Base-by-base conservation (phyloP, 495 filamentous ascomycete species). In the Annulohypoxylon stygium region DNA sequence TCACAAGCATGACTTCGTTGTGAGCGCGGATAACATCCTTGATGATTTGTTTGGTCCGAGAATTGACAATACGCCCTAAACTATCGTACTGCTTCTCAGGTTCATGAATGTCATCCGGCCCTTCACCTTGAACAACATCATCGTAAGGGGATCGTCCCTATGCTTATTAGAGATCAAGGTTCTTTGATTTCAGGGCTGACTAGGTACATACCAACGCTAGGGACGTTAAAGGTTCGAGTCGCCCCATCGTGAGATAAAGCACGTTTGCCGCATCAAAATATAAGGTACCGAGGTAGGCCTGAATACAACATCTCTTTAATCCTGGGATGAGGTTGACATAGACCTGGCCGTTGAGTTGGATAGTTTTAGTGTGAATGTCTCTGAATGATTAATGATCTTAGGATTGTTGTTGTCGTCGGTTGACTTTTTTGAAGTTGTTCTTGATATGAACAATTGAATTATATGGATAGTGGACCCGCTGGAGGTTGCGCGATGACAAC, bases 141-240 rank as follows among this genome's bases (percentile, higher is more conserved):
- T 93, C 90, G 65, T 92, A 93, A 55, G 90, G 90, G 8, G 90
- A 93, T 12, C 92, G 87, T 65, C 91, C 92, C 91, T 91, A 61
- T 60, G 14, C 9, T 47, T 18, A 30, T 34, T 30, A 64, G 74
- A 1, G 77, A 67, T 53, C 54, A 23, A n/a, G 23, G 26, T 0
- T 11, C 14, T 54, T 25, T 3, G 33, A 47, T 41, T 50, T 63
- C 2, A 50, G 55, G 53, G 26, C 11, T n/a, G 33, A 12, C 30
- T 30, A 2, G 4, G 11, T 30, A 62, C 85, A 74, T 80, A 88
- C 86, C 69, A 88, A 73, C 7, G 85, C 86, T 73, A 79, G 76
- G 12, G 85, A 86, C 5, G 83, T 85, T 61, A 87, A 66, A 37
- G 86, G 84, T n/a, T 82, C 85, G 37, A 85, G 76, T 60, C 82